Evolutionary conservation across 2,329 filamentous ascomycete species (phyloP).

Genomic region (Clonostachys chloroleuca): DNA sequence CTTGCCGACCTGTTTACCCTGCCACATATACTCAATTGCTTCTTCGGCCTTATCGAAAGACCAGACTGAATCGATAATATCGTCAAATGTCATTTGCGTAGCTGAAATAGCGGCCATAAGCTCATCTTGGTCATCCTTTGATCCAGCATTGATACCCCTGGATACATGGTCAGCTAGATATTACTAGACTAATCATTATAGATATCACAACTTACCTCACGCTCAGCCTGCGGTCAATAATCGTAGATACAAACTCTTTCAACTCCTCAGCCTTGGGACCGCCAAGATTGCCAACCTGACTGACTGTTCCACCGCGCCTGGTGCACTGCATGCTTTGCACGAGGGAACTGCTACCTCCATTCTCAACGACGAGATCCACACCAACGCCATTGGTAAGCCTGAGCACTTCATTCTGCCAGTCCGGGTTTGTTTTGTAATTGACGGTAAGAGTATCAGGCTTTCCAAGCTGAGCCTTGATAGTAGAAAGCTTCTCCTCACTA

Average conservation of each 20-base stretch:
- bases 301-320: constrained; percentile 31
- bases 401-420: constrained; percentile 25
- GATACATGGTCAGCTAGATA: neutral
- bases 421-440: constrained; percentile 19
- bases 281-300: constrained; percentile 35
- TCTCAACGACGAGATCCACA: constrained; percentile 30
- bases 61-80: constrained; percentile 29
- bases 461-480: constrained; percentile 15
- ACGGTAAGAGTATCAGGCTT: constrained; percentile 15
- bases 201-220: constrained; percentile 13
- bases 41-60: constrained; percentile 32
- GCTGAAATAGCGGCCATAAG: constrained; percentile 24
- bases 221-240: constrained; percentile 28
- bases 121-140: constrained; percentile 31
- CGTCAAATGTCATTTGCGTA: constrained; percentile 25
- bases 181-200: neutral
- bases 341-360: constrained; percentile 27
- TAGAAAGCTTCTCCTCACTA: constrained; percentile 21
- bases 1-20: constrained; percentile 37
- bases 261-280: constrained; percentile 18
- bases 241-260: constrained; percentile 21
- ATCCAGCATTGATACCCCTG: constrained; percentile 32
- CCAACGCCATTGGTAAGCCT: constrained; percentile 20
- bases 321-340: constrained; percentile 31
- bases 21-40: constrained; percentile 32